Conservation (phyloP, 768 basidiomycete species). For the Leccinum disarticulatum region DNA sequence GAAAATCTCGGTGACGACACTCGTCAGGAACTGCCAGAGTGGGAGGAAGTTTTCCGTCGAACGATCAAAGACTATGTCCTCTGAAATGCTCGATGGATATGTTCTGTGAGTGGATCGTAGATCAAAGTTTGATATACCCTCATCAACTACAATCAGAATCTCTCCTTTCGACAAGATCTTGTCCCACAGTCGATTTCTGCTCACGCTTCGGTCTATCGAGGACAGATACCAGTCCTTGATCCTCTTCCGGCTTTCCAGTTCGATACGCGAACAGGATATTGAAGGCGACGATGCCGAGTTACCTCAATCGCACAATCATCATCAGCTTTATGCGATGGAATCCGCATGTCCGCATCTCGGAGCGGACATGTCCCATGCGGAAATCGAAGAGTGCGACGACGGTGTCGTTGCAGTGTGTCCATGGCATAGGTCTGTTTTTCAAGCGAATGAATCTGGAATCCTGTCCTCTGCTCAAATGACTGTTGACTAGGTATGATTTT, state of each 20-base stretch:
- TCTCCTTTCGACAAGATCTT: neutral
- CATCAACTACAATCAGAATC: neutral
- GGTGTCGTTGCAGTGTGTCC: slow-evolving; percentile 1
- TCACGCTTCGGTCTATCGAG: neutral
- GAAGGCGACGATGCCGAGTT: neutral
- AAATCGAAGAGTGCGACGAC: neutral
- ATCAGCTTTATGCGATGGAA: slow-evolving; percentile 1
- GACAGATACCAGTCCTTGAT: neutral
- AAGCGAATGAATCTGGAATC: no score
- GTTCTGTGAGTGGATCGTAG: neutral
- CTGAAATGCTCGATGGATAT: neutral
- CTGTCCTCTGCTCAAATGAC: neutral
- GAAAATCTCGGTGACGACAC: neutral
- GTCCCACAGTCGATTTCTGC: neutral
- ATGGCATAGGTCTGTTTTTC: slow-evolving; percentile 62
- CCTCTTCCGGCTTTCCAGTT: neutral
- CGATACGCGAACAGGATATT: neutral
- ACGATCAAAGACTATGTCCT: no score
- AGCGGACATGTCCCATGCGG: neutral
- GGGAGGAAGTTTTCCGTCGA: no score
- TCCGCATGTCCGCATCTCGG: neutral
- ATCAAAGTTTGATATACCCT: neutral
- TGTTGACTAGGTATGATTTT: slow-evolving; percentile 46
- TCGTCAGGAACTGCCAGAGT: no score
- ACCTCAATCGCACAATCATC: neutral